Base-by-base conservation (phyloP, 2,329 filamentous ascomycete species). In the Dactylonectria macrodidyma region DNA sequence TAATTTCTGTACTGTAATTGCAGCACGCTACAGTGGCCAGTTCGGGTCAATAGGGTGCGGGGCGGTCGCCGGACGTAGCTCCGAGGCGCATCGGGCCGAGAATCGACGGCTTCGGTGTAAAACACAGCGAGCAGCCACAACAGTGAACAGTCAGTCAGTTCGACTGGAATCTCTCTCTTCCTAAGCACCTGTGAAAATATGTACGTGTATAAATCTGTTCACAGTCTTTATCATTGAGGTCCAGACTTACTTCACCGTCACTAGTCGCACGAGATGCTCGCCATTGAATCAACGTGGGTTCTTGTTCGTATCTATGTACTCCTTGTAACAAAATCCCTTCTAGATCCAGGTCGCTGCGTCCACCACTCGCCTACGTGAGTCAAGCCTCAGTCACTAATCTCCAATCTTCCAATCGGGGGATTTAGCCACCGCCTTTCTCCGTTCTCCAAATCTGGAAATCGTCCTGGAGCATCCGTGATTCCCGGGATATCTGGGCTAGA, bases 31-130 rank as follows among this genome's bases (percentile, higher is more conserved):
- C 26, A 4, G 4, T 76, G 73, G 74, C 74, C 59, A 55, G 60
- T 66, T 76, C 75, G 75, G 75, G 73, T 62, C 63, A 76, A 73
- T 69, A 64, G 34, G 52, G 60, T 75, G 73, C 75, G 75, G 73
- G 70, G 72, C 26, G 26, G 26, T 30, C 26, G 26, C 26, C 26
- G 26, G 26, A 36, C 33, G n/a, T 22, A 33, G 41, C 36, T 46
- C 41, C 6, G 12, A 16, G 26, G 51, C 14, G 9, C 19, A 36
- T 54, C 36, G 34, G 33, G 16, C 51, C 51, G 51, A 54, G 16
- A 52, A 26, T 33, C 34, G 6, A 6, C 19, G 24, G 51, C 63
- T 66, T 76, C 74, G 74, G 74, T 44, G 19, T 56, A 58, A 67
- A 54, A 19, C 54, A 59, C 8, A 38, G 67, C 67, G 67, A 66